phyloP scores from a whole-genome alignment of 179 eudicot genomes.

The Amaranthus tricolor region DNA sequence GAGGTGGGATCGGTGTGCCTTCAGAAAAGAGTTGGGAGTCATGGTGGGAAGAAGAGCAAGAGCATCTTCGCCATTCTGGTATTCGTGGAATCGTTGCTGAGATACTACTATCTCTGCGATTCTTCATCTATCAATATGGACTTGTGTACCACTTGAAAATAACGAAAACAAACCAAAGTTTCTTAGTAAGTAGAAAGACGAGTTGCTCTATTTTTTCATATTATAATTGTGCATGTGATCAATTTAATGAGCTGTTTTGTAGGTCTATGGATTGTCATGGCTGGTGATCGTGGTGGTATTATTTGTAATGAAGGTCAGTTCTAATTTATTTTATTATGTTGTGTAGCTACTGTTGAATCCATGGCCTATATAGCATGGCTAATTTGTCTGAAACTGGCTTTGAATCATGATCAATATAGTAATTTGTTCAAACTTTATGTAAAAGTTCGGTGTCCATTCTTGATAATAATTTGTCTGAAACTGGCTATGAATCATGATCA shows the following conservation, averaged over 20 bases:
- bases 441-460: too few species aligned
- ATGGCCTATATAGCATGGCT: too few species aligned
- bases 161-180: constrained; percentile 46
- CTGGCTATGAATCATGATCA: too few species aligned
- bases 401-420: too few species aligned
- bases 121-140: constrained; percentile 91
- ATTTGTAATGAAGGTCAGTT: constrained; percentile 78
- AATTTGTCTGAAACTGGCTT: too few species aligned
- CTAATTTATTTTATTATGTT: neutral
- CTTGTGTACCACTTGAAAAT: constrained; percentile 88
- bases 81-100: constrained; percentile 63
- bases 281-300: constrained; percentile 67
- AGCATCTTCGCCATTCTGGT: constrained; percentile 84
- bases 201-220: neutral
- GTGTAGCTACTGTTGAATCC: too few species aligned
- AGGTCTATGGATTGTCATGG: constrained; percentile 97
- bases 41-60: constrained; percentile 98
- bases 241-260: constrained; percentile 24
- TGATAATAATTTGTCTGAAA: too few species aligned
- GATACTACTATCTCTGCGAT: constrained; percentile 61
- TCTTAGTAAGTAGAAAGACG: constrained; percentile 56
- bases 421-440: too few species aligned
- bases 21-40: constrained; percentile 96
- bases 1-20: constrained; percentile 87
- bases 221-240: neutral